Percentiles rank a stretch among this genome's conserved stretches.
These are phyloP conservation scores for Stemphylium lycopersici DNA, from an alignment of 2,329 filamentous ascomycete genomes.

Conservation along the genomic window DNA sequence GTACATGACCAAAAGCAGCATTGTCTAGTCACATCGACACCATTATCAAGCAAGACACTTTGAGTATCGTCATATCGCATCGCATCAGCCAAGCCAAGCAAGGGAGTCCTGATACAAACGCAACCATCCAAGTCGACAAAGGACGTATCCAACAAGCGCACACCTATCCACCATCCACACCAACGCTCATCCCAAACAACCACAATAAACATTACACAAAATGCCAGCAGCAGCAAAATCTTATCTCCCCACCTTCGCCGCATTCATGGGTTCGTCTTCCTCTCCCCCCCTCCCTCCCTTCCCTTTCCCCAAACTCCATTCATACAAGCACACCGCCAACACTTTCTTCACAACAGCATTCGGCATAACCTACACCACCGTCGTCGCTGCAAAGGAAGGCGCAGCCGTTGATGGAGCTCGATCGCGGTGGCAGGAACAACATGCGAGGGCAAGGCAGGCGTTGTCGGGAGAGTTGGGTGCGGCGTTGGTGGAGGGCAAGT, in stretches of 20 bases:
- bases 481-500: conserved; percentile 6
- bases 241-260: conserved; percentile 40
- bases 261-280: conserved; percentile 38
- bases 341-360: conserved; percentile 19
- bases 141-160: neutral
- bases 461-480: conserved; percentile 18
- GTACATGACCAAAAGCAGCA: no score
- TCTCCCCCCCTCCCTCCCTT: neutral
- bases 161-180: neutral
- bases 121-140: neutral
- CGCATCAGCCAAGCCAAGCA: no score
- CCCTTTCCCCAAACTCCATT: neutral
- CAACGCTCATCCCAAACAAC: no score
- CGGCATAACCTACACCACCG: conserved; percentile 42
- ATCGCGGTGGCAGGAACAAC: conserved; percentile 43
- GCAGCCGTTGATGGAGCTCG: conserved; percentile 41
- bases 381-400: conserved; percentile 43
- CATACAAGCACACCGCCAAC: neutral
- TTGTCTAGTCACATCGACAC: no score
- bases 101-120: no score
- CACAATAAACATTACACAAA: conserved; percentile 26
- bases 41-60: no score
- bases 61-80: no score
- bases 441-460: conserved; percentile 25
- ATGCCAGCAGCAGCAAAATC: conserved; percentile 43